Conservation (phyloP, 805 yeast species). For the Novakomyces olei region DNA sequence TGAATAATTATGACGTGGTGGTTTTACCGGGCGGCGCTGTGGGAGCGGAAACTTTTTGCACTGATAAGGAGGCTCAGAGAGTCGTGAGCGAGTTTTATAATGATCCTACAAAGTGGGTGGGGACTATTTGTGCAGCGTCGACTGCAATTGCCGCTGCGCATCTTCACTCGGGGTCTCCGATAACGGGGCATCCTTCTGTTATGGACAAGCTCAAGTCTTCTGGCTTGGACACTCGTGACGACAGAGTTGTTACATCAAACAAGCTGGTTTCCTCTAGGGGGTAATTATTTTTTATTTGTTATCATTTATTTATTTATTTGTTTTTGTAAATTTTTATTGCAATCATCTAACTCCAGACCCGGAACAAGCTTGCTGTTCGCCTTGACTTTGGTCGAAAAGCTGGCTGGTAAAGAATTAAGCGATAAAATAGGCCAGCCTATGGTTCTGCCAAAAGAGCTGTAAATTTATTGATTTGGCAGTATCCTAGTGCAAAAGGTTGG, state of each 20-base stretch:
- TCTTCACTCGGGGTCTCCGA: too few species aligned
- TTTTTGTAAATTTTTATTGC: background rate
- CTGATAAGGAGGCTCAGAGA: background rate
- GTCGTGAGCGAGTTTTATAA: background rate
- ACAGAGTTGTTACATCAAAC: background rate
- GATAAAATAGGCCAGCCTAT: background rate
- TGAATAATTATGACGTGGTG: background rate
- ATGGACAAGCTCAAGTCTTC: background rate
- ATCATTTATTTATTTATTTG: background rate
- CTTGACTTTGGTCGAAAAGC: slow-evolving; percentile 2
- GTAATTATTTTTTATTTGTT: background rate
- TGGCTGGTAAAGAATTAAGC: background rate
- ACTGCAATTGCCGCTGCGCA: background rate
- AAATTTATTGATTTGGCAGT: too few species aligned
- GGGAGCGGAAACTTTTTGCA: slow-evolving; percentile 3
- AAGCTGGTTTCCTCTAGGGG: slow-evolving; percentile 1
- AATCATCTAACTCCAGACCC: background rate
- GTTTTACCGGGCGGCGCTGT: slow-evolving; percentile 3
- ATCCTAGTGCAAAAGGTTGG: too few species aligned
- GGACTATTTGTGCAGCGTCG: slow-evolving; percentile 3
- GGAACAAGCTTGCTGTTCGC: slow-evolving; percentile 3
- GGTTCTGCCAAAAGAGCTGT: too few species aligned
- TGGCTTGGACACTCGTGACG: background rate
- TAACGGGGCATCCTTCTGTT: slow-evolving; percentile 3
- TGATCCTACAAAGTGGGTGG: slow-evolving; percentile 1